Conservation (phyloP, 352 stramenopile genomes). For the Aphanomyces stellatus region DNA sequence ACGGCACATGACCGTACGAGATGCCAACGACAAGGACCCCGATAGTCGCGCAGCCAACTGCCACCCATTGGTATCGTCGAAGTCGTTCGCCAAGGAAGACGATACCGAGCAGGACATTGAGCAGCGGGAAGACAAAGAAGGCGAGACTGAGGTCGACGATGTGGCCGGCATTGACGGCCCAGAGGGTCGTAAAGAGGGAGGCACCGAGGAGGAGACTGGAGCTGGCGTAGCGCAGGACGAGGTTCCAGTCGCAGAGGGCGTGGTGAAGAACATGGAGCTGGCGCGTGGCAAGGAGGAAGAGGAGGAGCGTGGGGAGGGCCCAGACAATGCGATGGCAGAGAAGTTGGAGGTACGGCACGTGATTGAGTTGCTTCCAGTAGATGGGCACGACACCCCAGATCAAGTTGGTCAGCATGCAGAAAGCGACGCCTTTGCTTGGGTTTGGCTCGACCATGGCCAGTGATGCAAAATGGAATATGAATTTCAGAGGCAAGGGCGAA, state of each 20-base stretch:
- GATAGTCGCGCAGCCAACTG: not conserved
- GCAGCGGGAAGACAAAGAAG: slow-evolving; percentile 18
- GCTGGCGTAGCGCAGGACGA: slow-evolving; percentile 3
- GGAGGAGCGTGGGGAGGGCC: slow-evolving; percentile 4
- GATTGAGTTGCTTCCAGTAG: slow-evolving; percentile 19
- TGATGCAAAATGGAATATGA: not conserved
- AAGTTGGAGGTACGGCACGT: slow-evolving; percentile 8
- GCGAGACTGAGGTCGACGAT: slow-evolving; percentile 17
- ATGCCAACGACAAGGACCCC: slow-evolving; percentile 2
- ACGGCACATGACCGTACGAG: slow-evolving; percentile 14
- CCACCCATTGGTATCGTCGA: slow-evolving; percentile 6
- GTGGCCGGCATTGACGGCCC: slow-evolving; percentile 14
- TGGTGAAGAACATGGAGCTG: not conserved
- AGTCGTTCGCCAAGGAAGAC: slow-evolving; percentile 6
- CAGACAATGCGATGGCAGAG: slow-evolving; percentile 13
- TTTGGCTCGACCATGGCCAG: not conserved
- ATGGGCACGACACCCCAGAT: slow-evolving; percentile 15
- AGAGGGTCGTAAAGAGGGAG: slow-evolving; percentile 12
- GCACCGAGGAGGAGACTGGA: slow-evolving; percentile 6
- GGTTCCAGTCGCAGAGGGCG: not conserved
- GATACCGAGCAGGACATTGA: slow-evolving; percentile 16
- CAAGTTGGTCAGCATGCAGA: slow-evolving; percentile 5
- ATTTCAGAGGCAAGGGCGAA: not conserved
- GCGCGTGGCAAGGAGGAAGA: slow-evolving; percentile 4
- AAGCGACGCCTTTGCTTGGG: slow-evolving; percentile 1